Percentiles rank a stretch among this genome's conserved stretches.
Conservation (phyloP, 345 rosid genomes). For the Linum usitatissimum region DNA sequence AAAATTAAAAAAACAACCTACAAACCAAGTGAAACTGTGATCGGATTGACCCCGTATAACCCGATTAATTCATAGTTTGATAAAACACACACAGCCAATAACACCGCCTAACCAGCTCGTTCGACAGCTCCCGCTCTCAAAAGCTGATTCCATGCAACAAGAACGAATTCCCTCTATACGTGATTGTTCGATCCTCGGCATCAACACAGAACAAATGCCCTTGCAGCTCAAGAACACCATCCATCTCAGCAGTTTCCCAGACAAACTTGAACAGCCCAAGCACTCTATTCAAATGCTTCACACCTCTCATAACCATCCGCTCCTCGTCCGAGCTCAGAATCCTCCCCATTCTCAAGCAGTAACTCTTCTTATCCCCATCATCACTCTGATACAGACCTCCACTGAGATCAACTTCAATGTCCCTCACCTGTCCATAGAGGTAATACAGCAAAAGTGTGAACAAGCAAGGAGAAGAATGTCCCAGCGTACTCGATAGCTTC, state of each 20-base stretch:
- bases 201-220: conserved; percentile 69
- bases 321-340: conserved; percentile 52
- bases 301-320: conserved; percentile 43
- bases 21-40: too few relatives aligned
- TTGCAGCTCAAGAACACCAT: conserved; percentile 42
- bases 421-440: conserved; percentile 54
- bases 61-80: too few relatives aligned
- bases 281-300: conserved; percentile 60
- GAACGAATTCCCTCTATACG: conserved; percentile 41
- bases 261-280: conserved; percentile 51
- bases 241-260: conserved; percentile 67
- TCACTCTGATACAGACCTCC: conserved; percentile 36
- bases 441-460: conserved; percentile 60
- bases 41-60: too few relatives aligned
- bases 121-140: conserved; percentile 14
- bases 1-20: too few relatives aligned
- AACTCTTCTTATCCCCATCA: conserved; percentile 18
- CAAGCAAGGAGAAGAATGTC: conserved; percentile 62
- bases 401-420: conserved; percentile 55
- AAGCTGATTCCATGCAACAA: conserved; percentile 48
- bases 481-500: conserved; percentile 55
- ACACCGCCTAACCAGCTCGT: too few relatives aligned
- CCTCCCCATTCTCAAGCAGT: conserved; percentile 48
- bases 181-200: conserved; percentile 30
- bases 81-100: too few relatives aligned